Conservation (phyloP, 2,329 filamentous ascomycete genomes). For the Colletotrichum salicis region DNA sequence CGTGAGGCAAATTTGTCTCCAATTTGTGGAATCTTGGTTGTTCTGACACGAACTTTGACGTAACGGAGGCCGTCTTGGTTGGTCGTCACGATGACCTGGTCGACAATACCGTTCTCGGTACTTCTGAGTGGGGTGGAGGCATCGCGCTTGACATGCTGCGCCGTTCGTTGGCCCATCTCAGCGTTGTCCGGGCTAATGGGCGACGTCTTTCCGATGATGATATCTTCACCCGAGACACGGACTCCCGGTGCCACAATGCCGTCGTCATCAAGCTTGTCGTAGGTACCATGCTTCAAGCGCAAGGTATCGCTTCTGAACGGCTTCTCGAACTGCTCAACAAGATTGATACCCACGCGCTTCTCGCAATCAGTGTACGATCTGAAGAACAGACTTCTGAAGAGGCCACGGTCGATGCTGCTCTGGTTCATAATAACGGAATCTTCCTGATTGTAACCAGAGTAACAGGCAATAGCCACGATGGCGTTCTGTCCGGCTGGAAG, state of each 20-base stretch:
- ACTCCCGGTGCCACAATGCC: slow-evolving; percentile 94
- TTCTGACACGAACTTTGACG: slow-evolving; percentile 96
- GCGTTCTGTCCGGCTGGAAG: slow-evolving; percentile 97
- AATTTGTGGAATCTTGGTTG: slow-evolving; percentile 98
- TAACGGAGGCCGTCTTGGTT: slow-evolving; percentile 95
- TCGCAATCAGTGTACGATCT: slow-evolving; percentile 97
- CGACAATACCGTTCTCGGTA: slow-evolving; percentile 96
- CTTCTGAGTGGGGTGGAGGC: slow-evolving; percentile 94
- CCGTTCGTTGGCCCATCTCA: slow-evolving; percentile 91
- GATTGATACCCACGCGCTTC: slow-evolving; percentile 93
- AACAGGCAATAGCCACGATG: slow-evolving; percentile 96
- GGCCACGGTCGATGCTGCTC: slow-evolving; percentile 95
- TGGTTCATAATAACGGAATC: slow-evolving; percentile 99
- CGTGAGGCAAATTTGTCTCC: slow-evolving; percentile 99
- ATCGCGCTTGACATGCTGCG: slow-evolving; percentile 90
- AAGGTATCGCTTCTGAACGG: slow-evolving; percentile 89
- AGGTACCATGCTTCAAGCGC: slow-evolving; percentile 92
- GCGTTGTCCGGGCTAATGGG: slow-evolving; percentile 93
- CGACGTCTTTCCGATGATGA: slow-evolving; percentile 98
- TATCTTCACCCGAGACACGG: slow-evolving; percentile 95
- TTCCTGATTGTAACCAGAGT: slow-evolving; percentile 99
- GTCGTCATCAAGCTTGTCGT: slow-evolving; percentile 97
- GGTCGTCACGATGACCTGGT: slow-evolving; percentile 92
- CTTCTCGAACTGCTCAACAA: slow-evolving; percentile 95
- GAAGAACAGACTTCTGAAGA: slow-evolving; percentile 98